A percentile compares a stretch with the other conserved stretches of the same genome.
These are phyloP conservation scores for Nevesoporus exiguus DNA, from an alignment of 768 basidiomycete genomes.

Conservation along the genomic window DNA sequence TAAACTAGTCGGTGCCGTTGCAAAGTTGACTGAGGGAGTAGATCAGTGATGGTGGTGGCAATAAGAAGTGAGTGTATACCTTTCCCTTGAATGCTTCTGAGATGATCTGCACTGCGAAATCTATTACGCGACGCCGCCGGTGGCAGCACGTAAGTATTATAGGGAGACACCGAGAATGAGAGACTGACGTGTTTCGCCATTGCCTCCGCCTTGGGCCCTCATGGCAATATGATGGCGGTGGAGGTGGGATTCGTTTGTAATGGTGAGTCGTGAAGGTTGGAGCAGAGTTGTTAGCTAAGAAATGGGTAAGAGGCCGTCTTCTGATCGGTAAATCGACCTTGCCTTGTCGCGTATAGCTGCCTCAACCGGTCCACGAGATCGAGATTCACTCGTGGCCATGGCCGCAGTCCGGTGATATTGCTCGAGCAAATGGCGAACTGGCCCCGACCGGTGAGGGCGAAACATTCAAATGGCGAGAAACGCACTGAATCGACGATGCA, in stretches of 20 bases:
- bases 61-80: constrained; percentile 39
- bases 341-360: constrained; percentile 61
- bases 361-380: constrained; percentile 50
- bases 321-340: constrained; percentile 22
- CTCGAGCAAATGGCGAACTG: constrained; percentile 18
- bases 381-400: constrained; percentile 23
- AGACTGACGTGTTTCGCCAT: constrained; percentile 78
- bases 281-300: constrained; percentile 60
- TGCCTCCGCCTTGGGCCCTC: constrained; percentile 62
- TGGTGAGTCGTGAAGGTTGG: constrained; percentile 57
- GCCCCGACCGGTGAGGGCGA: constrained; percentile 19
- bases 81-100: constrained; percentile 72
- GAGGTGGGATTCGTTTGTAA: constrained; percentile 81
- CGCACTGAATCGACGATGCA: constrained; percentile 13
- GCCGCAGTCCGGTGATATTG: constrained; percentile 27
- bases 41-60: constrained; percentile 10
- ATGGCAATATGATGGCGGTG: constrained; percentile 84
- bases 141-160: constrained; percentile 25
- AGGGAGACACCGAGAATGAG: constrained; percentile 13
- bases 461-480: constrained; percentile 24
- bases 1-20: constrained; percentile 83
- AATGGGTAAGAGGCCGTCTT: constrained; percentile 20
- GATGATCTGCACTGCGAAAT: constrained; percentile 74
- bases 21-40: constrained; percentile 54
- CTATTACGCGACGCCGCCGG: constrained; percentile 38